phyloP scores from a whole-genome alignment of 306 rosid species.

The Acmispon strigosus region DNA sequence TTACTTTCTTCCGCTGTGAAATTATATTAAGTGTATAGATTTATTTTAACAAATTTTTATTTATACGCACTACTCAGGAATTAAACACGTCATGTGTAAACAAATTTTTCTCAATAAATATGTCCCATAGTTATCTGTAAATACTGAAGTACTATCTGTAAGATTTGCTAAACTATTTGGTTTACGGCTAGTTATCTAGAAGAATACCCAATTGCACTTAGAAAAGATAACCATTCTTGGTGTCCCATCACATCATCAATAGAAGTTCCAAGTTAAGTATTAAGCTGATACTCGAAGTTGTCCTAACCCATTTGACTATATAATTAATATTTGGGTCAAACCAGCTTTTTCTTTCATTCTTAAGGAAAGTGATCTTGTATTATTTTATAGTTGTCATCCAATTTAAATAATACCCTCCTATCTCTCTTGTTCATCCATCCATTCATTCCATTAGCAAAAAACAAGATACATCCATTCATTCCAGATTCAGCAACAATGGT shows the following conservation, averaged over 20 bases:
- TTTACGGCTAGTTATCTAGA: neutral
- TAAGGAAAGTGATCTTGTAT: neutral
- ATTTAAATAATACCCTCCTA: neutral
- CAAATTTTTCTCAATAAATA: too few relatives aligned
- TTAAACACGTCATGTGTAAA: too few relatives aligned
- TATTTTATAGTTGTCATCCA: constrained; percentile 17
- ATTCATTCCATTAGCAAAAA: neutral
- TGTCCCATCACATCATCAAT: constrained; percentile 3
- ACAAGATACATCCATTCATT: neutral
- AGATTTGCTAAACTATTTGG: too few relatives aligned
- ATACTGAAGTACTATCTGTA: too few relatives aligned
- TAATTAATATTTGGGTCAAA: neutral
- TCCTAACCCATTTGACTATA: constrained; percentile 18
- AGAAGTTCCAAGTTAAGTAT: neutral
- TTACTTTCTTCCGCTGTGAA: too few relatives aligned
- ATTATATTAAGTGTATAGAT: too few relatives aligned
- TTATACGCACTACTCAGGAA: too few relatives aligned
- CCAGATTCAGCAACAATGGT: constrained; percentile 26
- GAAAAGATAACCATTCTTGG: neutral
- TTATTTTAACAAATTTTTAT: too few relatives aligned
- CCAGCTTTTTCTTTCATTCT: neutral
- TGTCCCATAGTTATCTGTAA: too few relatives aligned
- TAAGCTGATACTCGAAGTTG: neutral
- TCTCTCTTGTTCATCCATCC: neutral
- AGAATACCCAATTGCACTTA: neutral